Base-by-base conservation (phyloP, 2,329 filamentous ascomycete species). In the Fusarium citri region DNA sequence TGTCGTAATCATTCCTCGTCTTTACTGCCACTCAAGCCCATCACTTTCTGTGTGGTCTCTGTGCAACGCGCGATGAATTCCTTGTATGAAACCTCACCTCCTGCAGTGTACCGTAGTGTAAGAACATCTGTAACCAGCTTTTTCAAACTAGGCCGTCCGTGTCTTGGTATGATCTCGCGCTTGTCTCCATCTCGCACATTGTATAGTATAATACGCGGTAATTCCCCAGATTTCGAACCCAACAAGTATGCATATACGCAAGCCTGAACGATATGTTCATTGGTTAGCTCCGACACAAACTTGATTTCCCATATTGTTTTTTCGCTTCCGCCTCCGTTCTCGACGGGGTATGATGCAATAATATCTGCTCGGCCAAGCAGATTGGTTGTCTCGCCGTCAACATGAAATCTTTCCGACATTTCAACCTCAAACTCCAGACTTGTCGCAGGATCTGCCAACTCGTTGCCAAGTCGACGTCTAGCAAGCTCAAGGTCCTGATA, bases 271-370 rank as follows among this genome's bases (percentile, higher is more conserved):
- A 74, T 50, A 18, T 78, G 70, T 42, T 75, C 66, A 12, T 71
- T 65, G 15, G 72, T 63, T 15, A 78, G 68, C 9, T 68, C 16
- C 6, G 66, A 64, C 8, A 76, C 74, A 59, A 78, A 78, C 40
- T 78, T 78, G 49, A 78, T 73, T 64, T 78, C 76, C 75, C 75
- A 78, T 25, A 78, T 50, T 15, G 63, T 45, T 18, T 68, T 45
- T 18, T 47, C 18, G 15, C 34, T 22, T 12, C 45, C 20, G 2
- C 42, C 54, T 14, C 40, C 12, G 5, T 56, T 23, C 22, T 15
- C n/a, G 34, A 20, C 54, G 22, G 41, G 23, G 12, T 45, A 31
- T 50, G 31, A 48, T 16, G 20, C 11, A 10, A 72, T 16, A 40
- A 72, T 56, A 28, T 72, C 59, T 37, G 69, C 66, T 59, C 41